A percentile compares a stretch with the other conserved stretches of the same genome.
Evolutionary conservation across 2,329 filamentous ascomycete species (phyloP).

Genomic region (Allantophomopsis cytisporea): DNA sequence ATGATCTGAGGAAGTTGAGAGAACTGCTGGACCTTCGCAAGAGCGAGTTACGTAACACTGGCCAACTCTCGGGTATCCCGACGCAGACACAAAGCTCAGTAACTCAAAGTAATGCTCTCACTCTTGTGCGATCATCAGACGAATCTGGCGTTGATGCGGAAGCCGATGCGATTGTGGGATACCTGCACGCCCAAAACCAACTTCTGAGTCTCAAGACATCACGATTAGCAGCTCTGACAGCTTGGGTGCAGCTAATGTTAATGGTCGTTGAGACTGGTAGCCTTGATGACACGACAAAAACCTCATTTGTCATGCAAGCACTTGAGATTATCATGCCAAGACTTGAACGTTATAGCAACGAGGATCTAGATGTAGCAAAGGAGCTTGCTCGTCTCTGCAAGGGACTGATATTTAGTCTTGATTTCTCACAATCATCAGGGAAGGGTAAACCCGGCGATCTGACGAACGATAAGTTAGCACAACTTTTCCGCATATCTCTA

Average conservation of each 20-base stretch:
- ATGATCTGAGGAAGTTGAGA: slow-evolving; percentile 56
- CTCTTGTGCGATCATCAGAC: slow-evolving; percentile 24
- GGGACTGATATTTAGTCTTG: slow-evolving; percentile 57
- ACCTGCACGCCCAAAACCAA: slow-evolving; percentile 49
- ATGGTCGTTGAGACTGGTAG: slow-evolving; percentile 75
- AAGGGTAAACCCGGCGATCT: slow-evolving; percentile 48
- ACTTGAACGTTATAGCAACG: slow-evolving; percentile 62
- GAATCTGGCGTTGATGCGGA: slow-evolving; percentile 38
- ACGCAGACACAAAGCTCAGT: too few species aligned
- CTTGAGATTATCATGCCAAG: slow-evolving; percentile 82
- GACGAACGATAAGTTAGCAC: slow-evolving; percentile 78
- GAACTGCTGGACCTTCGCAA: slow-evolving; percentile 62
- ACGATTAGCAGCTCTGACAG: slow-evolving; percentile 56
- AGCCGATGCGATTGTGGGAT: slow-evolving; percentile 43
- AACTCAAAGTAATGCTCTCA: too few species aligned
- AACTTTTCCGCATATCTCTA: slow-evolving; percentile 80
- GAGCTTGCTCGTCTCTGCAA: slow-evolving; percentile 69
- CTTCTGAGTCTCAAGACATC: slow-evolving; percentile 34
- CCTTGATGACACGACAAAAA: slow-evolving; percentile 57
- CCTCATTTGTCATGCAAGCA: slow-evolving; percentile 71
- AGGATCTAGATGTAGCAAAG: slow-evolving; percentile 54
- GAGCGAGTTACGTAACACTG: slow-evolving; percentile 40
- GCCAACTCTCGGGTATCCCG: slow-evolving; percentile 26
- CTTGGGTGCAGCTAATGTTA: slow-evolving; percentile 76
- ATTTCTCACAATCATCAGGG: slow-evolving; percentile 33